Percentiles rank a stretch among this genome's conserved stretches.
Evolutionary conservation across 1,284 basidiomycete species (phyloP).

Genomic region (Marasmius fiardii): DNA sequence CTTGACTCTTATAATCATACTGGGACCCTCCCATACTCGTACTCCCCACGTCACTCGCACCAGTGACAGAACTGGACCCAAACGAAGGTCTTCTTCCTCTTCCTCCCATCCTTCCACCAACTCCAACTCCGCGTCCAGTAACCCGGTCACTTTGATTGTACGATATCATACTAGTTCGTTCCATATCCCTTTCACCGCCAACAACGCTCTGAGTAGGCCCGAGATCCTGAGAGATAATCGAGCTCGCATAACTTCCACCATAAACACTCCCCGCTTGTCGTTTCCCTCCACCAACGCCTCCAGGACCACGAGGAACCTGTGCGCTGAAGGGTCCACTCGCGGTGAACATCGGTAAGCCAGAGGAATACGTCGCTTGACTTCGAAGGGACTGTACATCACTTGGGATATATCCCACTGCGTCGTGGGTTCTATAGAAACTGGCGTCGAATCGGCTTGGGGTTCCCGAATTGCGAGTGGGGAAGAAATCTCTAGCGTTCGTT

Average conservation of each 20-base stretch:
- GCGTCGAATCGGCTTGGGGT: conserved; percentile 91
- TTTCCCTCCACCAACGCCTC: no score
- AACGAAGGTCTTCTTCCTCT: conserved; percentile 56
- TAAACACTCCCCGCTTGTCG: conserved; percentile 51
- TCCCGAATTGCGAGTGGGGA: conserved; percentile 55
- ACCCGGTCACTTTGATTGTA: conserved; percentile 71
- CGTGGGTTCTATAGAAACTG: conserved; percentile 94
- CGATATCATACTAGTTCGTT: conserved; percentile 52
- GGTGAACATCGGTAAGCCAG: conserved; percentile 83
- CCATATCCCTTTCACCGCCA: conserved; percentile 42
- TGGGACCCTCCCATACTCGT: conserved; percentile 40
- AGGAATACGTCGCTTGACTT: conserved; percentile 91
- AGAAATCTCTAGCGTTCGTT: conserved; percentile 75
- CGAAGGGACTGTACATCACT: conserved; percentile 92
- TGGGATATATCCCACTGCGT: conserved; percentile 91
- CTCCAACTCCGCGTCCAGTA: conserved; percentile 1
- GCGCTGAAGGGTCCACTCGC: conserved; percentile 67
- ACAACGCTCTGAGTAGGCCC: conserved; percentile 63
- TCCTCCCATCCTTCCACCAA: no score
- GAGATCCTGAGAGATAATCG: conserved; percentile 87
- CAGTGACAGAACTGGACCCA: conserved; percentile 63
- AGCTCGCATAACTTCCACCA: conserved; percentile 78
- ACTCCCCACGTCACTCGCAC: conserved; percentile 75
- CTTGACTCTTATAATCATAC: conserved; percentile 86
- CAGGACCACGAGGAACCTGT: conserved; percentile 49